Base-by-base conservation (phyloP, 192 early-diverging fungal species). In the Paraglomus occultum region DNA sequence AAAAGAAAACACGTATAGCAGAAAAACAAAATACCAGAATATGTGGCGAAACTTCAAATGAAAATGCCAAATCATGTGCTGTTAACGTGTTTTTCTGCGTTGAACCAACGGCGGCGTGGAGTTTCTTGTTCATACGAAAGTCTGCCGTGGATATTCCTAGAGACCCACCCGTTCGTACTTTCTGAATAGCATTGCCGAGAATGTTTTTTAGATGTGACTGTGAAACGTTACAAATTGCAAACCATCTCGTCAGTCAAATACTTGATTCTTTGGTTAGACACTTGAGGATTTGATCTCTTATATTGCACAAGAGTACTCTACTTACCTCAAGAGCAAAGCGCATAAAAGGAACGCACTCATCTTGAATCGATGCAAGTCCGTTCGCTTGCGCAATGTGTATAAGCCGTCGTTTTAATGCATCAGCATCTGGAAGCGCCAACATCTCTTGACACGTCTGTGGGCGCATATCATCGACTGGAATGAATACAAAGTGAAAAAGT, bases 201-300 rank as follows among this genome's bases (percentile, higher is more conserved):
- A 65, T 31, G 44, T 65, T 65, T 31, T 65, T 65, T 47, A 65
- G 38, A 40, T 65, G 64, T 9, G 64, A 50, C 64, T 65, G 40
- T 48, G 17, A 50, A 50, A 15, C 40, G n/a, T 11, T 11, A 14
- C 31, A 65, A 65, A n/a, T 39, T 10, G 42, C 6, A 0, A 23
- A 17, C 38, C 8, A 17, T 31, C 18, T 15, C 18, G 6, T 60
- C 8, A 60, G 10, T 6, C 38, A 42, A 8, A 60, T 20, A 10
- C 23, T 44, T 42, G 43, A n/a, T 5, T 31, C n/a, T 15, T 4
- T 7, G 14, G n/a, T 59, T 40, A 59, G 6, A 31, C 8, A 17
- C 8, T 6, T 17, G 8, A 60, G 14, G 18, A 44, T 5, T 39
- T 40, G 14, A 60, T 43, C 1, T 44, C 0, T 60, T 44, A 2